Percentiles rank a stretch among this genome's conserved stretches.
Evolutionary conservation across 2,329 filamentous ascomycete genomes (phyloP).

Genomic region (Coniochaeta pulveracea): DNA sequence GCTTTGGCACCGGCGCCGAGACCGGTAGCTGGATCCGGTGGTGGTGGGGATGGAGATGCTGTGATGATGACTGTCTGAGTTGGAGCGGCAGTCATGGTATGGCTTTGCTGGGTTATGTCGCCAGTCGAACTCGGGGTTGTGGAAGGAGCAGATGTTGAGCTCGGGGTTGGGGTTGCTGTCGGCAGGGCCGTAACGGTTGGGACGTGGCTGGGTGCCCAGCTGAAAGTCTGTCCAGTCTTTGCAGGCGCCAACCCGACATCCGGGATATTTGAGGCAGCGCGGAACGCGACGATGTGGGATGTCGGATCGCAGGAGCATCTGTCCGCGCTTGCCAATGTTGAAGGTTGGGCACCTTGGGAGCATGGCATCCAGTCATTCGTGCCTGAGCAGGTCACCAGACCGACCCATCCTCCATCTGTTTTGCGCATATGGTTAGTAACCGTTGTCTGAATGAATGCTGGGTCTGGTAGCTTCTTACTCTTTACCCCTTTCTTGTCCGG

Average conservation of each 20-base stretch:
- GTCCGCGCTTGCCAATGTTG: background rate
- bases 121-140: background rate
- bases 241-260: background rate
- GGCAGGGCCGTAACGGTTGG: background rate
- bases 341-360: background rate
- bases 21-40: background rate
- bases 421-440: background rate
- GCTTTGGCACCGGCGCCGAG: background rate
- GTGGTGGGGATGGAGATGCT: background rate
- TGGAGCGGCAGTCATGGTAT: background rate
- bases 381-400: background rate
- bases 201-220: constrained; percentile 1
- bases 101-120: background rate
- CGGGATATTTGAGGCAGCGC: background rate
- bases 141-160: background rate
- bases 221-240: background rate
- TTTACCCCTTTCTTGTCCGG: constrained; percentile 13
- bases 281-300: background rate
- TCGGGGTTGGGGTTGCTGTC: background rate
- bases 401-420: constrained; percentile 3
- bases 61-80: background rate
- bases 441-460: background rate
- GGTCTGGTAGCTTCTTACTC: constrained; percentile 6
- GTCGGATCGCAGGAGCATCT: background rate
- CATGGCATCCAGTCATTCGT: constrained; percentile 3